Evolutionary conservation across 2,329 filamentous ascomycete genomes (phyloP).

Genomic region (Penicillium sp.): DNA sequence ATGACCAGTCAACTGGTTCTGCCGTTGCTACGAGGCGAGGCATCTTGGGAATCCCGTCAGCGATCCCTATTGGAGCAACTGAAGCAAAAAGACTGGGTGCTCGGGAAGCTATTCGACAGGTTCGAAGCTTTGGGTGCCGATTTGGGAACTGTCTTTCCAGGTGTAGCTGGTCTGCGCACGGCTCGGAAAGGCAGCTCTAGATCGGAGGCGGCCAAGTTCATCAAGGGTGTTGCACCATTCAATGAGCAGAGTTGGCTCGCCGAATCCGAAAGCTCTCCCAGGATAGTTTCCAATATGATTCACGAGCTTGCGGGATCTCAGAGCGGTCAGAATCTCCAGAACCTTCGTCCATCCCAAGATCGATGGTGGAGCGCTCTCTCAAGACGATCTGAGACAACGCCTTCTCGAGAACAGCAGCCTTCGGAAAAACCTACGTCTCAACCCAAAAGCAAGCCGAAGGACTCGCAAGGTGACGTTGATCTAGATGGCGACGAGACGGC

Average conservation of each 20-base stretch:
- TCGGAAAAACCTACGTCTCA: neutral
- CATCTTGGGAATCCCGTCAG: slow-evolving; percentile 51
- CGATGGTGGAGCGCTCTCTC: slow-evolving; percentile 39
- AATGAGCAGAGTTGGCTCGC: slow-evolving; percentile 51
- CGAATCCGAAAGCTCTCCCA: slow-evolving; percentile 23
- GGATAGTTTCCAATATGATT: slow-evolving; percentile 28
- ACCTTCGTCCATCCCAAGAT: slow-evolving; percentile 21
- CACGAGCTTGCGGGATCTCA: slow-evolving; percentile 25
- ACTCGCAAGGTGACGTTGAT: slow-evolving; percentile 8
- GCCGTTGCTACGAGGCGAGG: slow-evolving; percentile 54
- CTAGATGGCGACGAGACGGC: slow-evolving; percentile 25
- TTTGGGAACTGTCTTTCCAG: slow-evolving; percentile 59
- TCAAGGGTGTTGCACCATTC: slow-evolving; percentile 59
- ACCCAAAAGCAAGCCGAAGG: neutral
- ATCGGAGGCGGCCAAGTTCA: slow-evolving; percentile 54
- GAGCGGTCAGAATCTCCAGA: slow-evolving; percentile 5
- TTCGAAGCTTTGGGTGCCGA: slow-evolving; percentile 59
- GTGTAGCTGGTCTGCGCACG: slow-evolving; percentile 49
- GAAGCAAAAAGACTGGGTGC: slow-evolving; percentile 60
- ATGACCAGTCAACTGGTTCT: slow-evolving; percentile 55
- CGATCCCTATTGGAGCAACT: slow-evolving; percentile 52
- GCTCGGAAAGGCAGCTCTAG: slow-evolving; percentile 49
- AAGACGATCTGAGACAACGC: neutral
- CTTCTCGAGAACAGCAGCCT: slow-evolving; percentile 2
- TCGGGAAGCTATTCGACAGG: slow-evolving; percentile 60